A percentile compares a stretch with the other conserved stretches of the same genome.
These are phyloP conservation scores for Sergeia podlipaevii DNA, from an alignment of 208 protist genomes.

Conservation along the genomic window DNA sequence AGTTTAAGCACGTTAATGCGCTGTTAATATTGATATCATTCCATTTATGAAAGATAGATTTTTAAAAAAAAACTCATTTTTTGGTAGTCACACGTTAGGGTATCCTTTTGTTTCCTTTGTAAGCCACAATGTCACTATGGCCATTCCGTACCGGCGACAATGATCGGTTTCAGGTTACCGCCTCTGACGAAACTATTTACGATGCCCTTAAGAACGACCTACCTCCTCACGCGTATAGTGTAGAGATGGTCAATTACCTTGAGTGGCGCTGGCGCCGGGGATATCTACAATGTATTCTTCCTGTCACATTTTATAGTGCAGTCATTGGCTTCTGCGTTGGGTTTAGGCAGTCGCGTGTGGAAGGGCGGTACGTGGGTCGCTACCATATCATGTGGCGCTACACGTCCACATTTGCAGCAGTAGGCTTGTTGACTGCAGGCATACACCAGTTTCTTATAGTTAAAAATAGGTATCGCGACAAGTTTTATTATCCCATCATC, in stretches of 20 bases:
- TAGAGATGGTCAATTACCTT: constrained; percentile 67
- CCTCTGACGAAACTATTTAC: constrained; percentile 58
- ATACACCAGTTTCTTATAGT: constrained; percentile 81
- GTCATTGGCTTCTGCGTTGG: constrained; percentile 57
- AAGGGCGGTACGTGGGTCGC: constrained; percentile 78
- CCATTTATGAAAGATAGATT: no score
- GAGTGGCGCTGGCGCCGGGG: constrained; percentile 84
- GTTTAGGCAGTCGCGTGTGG: constrained; percentile 65
- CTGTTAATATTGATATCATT: no score
- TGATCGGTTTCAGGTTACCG: constrained; percentile 61
- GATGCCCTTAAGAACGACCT: constrained; percentile 56
- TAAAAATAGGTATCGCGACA: constrained; percentile 73
- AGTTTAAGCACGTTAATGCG: no score
- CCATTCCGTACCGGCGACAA: constrained; percentile 87
- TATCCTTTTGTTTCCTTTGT: neutral
- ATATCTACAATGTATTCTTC: constrained; percentile 73
- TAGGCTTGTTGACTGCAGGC: constrained; percentile 64
- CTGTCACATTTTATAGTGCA: constrained; percentile 63
- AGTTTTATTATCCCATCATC: constrained; percentile 70
- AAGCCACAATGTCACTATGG: constrained; percentile 76
- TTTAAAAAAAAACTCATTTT: no score
- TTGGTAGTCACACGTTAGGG: neutral
- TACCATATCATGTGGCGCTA: constrained; percentile 78
- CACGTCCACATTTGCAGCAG: constrained; percentile 67
- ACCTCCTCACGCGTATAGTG: constrained; percentile 52